Conservation (phyloP, 345 rosid species). For the Mangifera indica region DNA sequence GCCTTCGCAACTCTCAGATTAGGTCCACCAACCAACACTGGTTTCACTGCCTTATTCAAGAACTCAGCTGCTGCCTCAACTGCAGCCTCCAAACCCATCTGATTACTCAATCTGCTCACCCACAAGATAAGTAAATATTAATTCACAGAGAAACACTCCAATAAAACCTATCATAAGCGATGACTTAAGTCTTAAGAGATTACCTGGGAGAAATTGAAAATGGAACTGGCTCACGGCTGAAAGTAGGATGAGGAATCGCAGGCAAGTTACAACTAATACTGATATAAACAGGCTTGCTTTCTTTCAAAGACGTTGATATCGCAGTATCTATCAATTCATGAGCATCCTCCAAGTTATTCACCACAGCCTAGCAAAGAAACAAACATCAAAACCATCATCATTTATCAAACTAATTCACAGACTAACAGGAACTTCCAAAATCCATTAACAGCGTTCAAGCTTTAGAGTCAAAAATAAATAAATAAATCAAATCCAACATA, state of each 20-base stretch:
- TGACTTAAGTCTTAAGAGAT: background rate
- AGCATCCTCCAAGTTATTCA: slow-evolving; percentile 76
- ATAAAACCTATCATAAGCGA: background rate
- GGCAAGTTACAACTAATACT: slow-evolving; percentile 70
- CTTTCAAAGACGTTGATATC: slow-evolving; percentile 68
- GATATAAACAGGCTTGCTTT: slow-evolving; percentile 83
- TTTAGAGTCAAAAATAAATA: background rate
- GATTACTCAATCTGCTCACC: slow-evolving; percentile 49
- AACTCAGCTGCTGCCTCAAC: slow-evolving; percentile 72
- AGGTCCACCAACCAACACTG: slow-evolving; percentile 71
- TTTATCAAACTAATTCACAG: background rate
- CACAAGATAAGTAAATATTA: background rate
- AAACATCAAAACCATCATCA: background rate
- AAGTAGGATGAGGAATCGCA: slow-evolving; percentile 67
- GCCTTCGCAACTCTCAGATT: slow-evolving; percentile 64
- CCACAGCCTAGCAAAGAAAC: slow-evolving; percentile 50
- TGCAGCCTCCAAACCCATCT: slow-evolving; percentile 64
- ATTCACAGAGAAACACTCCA: background rate
- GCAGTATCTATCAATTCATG: slow-evolving; percentile 77
- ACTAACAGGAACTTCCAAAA: background rate
- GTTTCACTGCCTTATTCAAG: slow-evolving; percentile 78
- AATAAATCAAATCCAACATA: background rate
- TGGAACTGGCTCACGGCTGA: slow-evolving; percentile 66
- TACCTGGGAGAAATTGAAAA: slow-evolving; percentile 62
- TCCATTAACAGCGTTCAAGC: background rate